phyloP scores from a whole-genome alignment of 257 asterid species.

The Petunia axillaris region DNA sequence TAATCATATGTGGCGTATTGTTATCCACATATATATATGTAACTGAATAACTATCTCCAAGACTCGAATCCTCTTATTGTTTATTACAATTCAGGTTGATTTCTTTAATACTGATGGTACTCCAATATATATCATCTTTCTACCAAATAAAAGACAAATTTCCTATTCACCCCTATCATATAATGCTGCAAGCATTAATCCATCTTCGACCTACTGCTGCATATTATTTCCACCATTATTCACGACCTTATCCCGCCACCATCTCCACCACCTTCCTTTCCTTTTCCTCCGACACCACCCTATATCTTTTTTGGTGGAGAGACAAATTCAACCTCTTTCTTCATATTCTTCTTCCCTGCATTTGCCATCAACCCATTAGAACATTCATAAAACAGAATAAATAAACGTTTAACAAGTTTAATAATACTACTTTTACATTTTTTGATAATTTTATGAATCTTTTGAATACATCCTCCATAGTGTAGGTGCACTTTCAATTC shows the following conservation, averaged over 20 bases:
- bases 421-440: constrained; percentile 53
- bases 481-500: constrained; percentile 61
- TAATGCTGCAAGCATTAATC: constrained; percentile 43
- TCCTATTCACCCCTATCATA: constrained; percentile 32
- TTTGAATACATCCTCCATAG: constrained; percentile 83
- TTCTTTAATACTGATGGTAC: too few species aligned
- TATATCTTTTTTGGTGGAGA: constrained; percentile 60
- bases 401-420: not conserved
- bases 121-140: too few species aligned
- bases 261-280: constrained; percentile 22
- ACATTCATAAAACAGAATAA: not conserved
- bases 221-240: constrained; percentile 20
- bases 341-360: constrained; percentile 72
- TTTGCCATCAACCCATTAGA: constrained; percentile 1
- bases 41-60: not conserved
- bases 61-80: not conserved
- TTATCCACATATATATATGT: too few species aligned
- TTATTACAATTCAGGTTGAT: not conserved
- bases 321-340: constrained; percentile 58
- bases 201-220: constrained; percentile 8
- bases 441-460: constrained; percentile 54
- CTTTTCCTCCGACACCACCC: not conserved
- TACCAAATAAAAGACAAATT: not conserved
- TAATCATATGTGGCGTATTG: too few species aligned
- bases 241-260: constrained; percentile 29